phyloP scores from a whole-genome alignment of 805 yeast genomes.

The Metschnikowia henanensis region DNA sequence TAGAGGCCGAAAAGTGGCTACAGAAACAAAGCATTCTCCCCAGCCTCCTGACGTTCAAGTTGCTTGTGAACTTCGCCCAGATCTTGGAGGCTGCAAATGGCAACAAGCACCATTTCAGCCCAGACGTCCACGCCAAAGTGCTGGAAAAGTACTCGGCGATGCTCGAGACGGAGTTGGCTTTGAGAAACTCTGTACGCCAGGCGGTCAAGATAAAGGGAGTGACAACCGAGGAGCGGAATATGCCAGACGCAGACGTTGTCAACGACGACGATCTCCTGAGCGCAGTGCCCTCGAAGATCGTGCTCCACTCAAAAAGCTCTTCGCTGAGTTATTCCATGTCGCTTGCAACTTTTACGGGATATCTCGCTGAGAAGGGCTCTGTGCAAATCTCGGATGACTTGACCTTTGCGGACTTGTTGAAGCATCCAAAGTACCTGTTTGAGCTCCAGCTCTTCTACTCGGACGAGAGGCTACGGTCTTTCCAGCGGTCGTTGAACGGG shows the following conservation, averaged over 20 bases:
- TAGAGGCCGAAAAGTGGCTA: slow-evolving; percentile 54
- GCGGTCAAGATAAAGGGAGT: slow-evolving; percentile 30
- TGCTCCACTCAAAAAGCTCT: slow-evolving; percentile 31
- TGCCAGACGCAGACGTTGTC: slow-evolving; percentile 37
- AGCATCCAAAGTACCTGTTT: slow-evolving; percentile 18
- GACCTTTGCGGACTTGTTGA: slow-evolving; percentile 7
- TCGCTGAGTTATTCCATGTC: slow-evolving; percentile 34
- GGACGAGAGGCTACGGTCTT: slow-evolving; percentile 50
- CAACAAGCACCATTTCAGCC: slow-evolving; percentile 30
- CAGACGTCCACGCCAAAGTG: slow-evolving; percentile 33
- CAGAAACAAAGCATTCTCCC: slow-evolving; percentile 49
- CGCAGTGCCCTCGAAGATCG: slow-evolving; percentile 55
- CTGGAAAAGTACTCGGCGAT: slow-evolving; percentile 32
- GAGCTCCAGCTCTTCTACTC: slow-evolving; percentile 49
- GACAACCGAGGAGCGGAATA: slow-evolving; percentile 31
- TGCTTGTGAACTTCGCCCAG: slow-evolving; percentile 48
- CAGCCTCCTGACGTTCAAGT: slow-evolving; percentile 48
- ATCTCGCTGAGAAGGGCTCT: slow-evolving; percentile 10
- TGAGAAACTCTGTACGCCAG: slow-evolving; percentile 39
- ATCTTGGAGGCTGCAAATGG: slow-evolving; percentile 37
- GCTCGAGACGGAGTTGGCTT: slow-evolving; percentile 42
- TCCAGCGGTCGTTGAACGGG: slow-evolving; percentile 35
- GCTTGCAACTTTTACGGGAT: slow-evolving; percentile 30
- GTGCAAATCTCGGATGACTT: not conserved
- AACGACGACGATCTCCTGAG: slow-evolving; percentile 54